Conservation (phyloP, 805 yeast genomes). For the Yarrowia yakushimensis region DNA sequence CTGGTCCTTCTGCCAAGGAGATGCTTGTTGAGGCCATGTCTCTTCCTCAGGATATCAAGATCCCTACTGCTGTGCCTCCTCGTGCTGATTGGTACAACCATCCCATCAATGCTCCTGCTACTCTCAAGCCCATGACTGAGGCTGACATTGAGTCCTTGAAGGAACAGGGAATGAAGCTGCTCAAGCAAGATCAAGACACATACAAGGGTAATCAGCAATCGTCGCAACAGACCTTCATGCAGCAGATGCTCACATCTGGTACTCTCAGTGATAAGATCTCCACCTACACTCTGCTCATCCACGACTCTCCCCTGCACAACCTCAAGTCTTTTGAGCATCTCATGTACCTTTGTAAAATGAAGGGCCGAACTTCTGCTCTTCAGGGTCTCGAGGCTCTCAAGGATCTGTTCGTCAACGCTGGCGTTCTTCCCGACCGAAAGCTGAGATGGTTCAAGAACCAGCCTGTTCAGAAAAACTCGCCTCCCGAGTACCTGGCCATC, state of each 20-base stretch:
- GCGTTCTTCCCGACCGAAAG: constrained; percentile 79
- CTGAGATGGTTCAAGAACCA: constrained; percentile 76
- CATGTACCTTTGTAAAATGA: constrained; percentile 76
- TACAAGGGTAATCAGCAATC: constrained; percentile 69
- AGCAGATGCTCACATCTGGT: constrained; percentile 87
- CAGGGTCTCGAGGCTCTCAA: constrained; percentile 86
- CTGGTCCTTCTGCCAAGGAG: constrained; percentile 24
- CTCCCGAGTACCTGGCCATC: constrained; percentile 59
- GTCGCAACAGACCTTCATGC: constrained; percentile 81
- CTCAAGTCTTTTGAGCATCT: constrained; percentile 77
- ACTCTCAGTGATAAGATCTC: constrained; percentile 93
- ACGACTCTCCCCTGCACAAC: constrained; percentile 93
- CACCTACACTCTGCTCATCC: constrained; percentile 85
- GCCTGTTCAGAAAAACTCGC: constrained; percentile 46
- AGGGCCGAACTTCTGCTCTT: constrained; percentile 87
- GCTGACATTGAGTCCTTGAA: constrained; percentile 56
- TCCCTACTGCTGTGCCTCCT: constrained; percentile 50
- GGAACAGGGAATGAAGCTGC: constrained; percentile 60
- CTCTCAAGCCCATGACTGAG: constrained; percentile 35
- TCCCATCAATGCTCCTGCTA: constrained; percentile 40
- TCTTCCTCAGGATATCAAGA: constrained; percentile 21
- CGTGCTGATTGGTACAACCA: constrained; percentile 74
- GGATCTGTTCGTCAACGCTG: constrained; percentile 74
- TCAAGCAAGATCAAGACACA: constrained; percentile 65
- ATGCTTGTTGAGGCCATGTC: constrained; percentile 24